phyloP scores from a whole-genome alignment of 257 asterid genomes.

The Nicotiana undulata region DNA sequence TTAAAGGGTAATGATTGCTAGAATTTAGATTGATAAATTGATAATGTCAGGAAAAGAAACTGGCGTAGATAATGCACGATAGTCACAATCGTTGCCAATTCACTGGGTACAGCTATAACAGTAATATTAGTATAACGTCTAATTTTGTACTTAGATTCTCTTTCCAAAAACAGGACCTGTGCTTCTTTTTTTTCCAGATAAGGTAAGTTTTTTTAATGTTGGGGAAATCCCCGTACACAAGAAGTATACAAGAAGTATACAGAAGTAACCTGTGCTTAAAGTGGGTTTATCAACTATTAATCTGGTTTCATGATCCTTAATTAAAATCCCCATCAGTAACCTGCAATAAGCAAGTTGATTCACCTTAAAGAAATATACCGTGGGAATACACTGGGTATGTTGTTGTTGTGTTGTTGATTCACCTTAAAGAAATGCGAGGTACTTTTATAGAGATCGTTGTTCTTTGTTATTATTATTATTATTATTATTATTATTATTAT shows the following conservation, averaged over 20 bases:
- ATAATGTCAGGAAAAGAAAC: neutral
- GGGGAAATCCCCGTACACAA: no score
- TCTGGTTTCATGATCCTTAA: neutral
- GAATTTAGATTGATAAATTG: neutral
- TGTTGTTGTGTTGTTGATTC: neutral
- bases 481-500: neutral
- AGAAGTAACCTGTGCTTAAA: neutral
- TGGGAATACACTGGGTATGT: no score
- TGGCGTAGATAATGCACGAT: neutral
- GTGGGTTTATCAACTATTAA: neutral
- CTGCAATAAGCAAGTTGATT: conserved; percentile 1
- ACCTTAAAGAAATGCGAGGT: neutral
- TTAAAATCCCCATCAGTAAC: neutral
- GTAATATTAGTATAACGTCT: neutral
- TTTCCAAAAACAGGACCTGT: neutral
- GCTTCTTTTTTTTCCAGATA: no score
- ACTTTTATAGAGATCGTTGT: neutral
- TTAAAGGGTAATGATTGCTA: neutral
- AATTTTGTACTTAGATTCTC: neutral
- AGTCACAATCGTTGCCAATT: neutral
- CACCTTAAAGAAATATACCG: neutral
- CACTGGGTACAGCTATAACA: neutral
- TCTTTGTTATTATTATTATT: neutral
- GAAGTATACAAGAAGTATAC: no score
- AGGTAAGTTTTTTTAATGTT: no score